Base-by-base conservation (phyloP, 805 yeast species). In the Tetrapisispora pingtungensis region DNA sequence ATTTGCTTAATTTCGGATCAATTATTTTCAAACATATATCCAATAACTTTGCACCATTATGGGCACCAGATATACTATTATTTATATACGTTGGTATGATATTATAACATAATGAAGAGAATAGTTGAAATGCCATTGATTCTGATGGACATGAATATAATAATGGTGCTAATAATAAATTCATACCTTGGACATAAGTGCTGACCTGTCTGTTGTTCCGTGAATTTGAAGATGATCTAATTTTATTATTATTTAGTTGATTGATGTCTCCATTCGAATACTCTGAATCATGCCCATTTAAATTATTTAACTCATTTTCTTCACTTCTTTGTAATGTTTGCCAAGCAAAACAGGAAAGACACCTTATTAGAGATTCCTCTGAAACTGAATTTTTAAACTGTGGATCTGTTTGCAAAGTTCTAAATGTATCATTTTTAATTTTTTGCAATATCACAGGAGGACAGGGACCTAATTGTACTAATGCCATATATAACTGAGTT, bases 171-270 rank as follows among this genome's bases (percentile, higher is more conserved):
- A 83, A 73, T 19, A 88, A 61, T 0, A 88, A 87, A 58, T 88
- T 88, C 82, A 89, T 78, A 2, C 96, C 96, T 59, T 88, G 96
- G n/a, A 88, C 96, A 57, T 86, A 86, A 32, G 45, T 36, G 15
- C 45, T 42, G 4, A 42, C 45, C 15, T 31, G 41, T 26, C 34
- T 36, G n/a, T 42, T 39, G 40, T 6, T 39, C 18, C n/a, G 8
- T 26, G 20, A 12, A 35, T 20, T 36, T 5, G 18, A 17, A 2
- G n/a, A 12, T 14, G n/a, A 4, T 28, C n/a, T n/a, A n/a, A 4
- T 28, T 10, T 10, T 28, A 12, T 15, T 32, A 10, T 36, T 8
- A 15, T 24, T 24, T n/a, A 24, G 20, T 12, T 28, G 7, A 13
- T n/a, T 39, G 15, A 31, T 44, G 4, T 37, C 40, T 12, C 27